These are phyloP conservation scores for Biscutella auriculata DNA, from an alignment of 441 rosid genomes.

Conservation along the genomic window DNA sequence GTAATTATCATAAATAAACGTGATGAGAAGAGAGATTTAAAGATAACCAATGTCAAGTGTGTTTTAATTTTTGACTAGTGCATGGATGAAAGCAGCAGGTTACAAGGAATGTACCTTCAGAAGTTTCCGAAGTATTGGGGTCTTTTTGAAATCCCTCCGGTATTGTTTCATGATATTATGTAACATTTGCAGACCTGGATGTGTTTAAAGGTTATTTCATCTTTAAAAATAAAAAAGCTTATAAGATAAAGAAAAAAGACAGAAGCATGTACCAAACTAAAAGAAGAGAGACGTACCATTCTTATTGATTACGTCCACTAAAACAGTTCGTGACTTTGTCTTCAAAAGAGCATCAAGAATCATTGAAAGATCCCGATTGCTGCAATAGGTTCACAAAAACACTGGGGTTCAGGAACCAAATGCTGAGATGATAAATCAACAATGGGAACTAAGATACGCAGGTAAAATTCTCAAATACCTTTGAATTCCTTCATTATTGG, in stretches of 20 bases:
- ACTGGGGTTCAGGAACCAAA: slow-evolving; percentile 22
- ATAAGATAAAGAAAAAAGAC: not conserved
- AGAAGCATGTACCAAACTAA: slow-evolving; percentile 1
- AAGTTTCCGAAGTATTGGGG: slow-evolving; percentile 92
- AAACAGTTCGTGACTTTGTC: slow-evolving; percentile 72
- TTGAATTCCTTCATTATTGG: slow-evolving; percentile 86
- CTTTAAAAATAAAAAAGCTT: not conserved
- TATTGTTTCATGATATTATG: slow-evolving; percentile 94
- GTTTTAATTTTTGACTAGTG: not conserved
- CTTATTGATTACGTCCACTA: slow-evolving; percentile 77
- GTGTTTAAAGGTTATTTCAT: slow-evolving; percentile 14
- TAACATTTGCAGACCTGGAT: slow-evolving; percentile 86
- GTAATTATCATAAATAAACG: not conserved
- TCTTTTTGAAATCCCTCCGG: slow-evolving; percentile 83
- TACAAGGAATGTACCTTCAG: slow-evolving; percentile 53
- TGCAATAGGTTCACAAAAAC: slow-evolving; percentile 32
- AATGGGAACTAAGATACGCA: slow-evolving; percentile 6
- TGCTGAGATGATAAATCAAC: slow-evolving; percentile 19
- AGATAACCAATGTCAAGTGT: not conserved
- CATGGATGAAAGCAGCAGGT: not conserved
- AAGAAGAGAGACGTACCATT: slow-evolving; percentile 50
- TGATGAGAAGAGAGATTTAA: not conserved
- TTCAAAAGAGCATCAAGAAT: slow-evolving; percentile 93
- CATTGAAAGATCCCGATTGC: slow-evolving; percentile 98
- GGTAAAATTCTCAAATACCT: slow-evolving; percentile 37